These are phyloP conservation scores for Pythium sp. DNA, from an alignment of 352 stramenopile genomes.

Conservation along the genomic window DNA sequence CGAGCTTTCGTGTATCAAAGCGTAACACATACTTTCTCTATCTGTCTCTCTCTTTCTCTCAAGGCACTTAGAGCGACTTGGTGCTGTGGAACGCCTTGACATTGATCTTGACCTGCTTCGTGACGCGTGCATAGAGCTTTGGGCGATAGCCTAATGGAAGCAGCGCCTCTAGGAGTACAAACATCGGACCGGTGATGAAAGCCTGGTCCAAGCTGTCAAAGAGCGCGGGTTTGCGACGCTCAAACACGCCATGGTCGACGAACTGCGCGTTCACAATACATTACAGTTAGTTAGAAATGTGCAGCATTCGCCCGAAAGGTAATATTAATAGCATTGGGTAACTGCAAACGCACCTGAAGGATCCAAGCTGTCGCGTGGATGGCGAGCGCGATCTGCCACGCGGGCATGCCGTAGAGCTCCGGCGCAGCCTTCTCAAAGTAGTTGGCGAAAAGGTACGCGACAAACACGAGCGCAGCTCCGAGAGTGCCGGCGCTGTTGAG, in stretches of 20 bases:
- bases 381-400: conserved; percentile 34
- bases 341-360: conserved; percentile 23
- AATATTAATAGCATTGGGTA: background rate
- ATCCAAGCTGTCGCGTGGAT: conserved; percentile 50
- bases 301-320: too few relatives aligned
- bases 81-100: conserved; percentile 31
- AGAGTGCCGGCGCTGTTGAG: conserved; percentile 26
- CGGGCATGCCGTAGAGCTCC: conserved; percentile 20
- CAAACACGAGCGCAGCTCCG: conserved; percentile 31
- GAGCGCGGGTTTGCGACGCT: conserved; percentile 51
- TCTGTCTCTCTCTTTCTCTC: too few relatives aligned
- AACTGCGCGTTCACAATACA: conserved; percentile 25
- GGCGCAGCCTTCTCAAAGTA: conserved; percentile 24
- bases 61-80: conserved; percentile 1
- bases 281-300: background rate
- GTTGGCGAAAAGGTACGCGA: conserved; percentile 32
- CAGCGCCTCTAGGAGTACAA: conserved; percentile 56
- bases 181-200: conserved; percentile 51
- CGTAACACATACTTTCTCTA: too few relatives aligned
- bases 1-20: too few relatives aligned
- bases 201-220: conserved; percentile 60
- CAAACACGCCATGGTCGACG: conserved; percentile 57
- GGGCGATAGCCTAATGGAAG: conserved; percentile 44
- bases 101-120: conserved; percentile 39
- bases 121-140: conserved; percentile 35